These are phyloP conservation scores for Staphylotrichum tortipilum DNA, from an alignment of 495 filamentous ascomycete species.

Conservation along the genomic window DNA sequence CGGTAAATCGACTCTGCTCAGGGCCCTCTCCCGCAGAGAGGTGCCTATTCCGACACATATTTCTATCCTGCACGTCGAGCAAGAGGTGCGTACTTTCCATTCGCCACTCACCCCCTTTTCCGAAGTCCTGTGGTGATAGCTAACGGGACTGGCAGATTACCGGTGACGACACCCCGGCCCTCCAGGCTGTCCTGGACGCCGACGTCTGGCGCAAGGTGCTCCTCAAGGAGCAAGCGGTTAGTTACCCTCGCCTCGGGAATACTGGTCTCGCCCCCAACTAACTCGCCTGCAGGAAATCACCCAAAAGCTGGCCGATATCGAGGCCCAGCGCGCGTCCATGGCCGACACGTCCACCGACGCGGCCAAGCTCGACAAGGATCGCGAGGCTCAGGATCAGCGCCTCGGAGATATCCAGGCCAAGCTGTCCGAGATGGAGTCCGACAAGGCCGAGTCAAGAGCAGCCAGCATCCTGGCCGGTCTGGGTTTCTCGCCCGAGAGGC, in stretches of 20 bases:
- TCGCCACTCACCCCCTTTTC: too few species aligned
- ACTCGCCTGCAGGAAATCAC: conserved; percentile 61
- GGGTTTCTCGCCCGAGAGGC: conserved; percentile 88
- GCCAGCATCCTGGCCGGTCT: conserved; percentile 95
- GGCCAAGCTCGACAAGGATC: conserved; percentile 69
- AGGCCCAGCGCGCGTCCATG: conserved; percentile 66
- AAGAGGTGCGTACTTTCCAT: conserved; percentile 79
- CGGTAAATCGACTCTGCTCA: conserved; percentile 90
- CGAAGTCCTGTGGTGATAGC: too few species aligned
- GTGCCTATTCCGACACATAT: conserved; percentile 92
- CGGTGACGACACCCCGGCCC: conserved; percentile 88
- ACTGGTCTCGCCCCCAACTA: too few species aligned
- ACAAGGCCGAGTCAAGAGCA: conserved; percentile 91
- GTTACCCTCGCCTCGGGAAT: too few species aligned
- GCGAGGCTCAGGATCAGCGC: conserved; percentile 82
- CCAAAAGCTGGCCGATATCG: conserved; percentile 66
- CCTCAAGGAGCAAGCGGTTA: conserved; percentile 76
- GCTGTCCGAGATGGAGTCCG: conserved; percentile 96
- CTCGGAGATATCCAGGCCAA: conserved; percentile 86
- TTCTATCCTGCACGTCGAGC: conserved; percentile 96
- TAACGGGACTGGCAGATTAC: conserved; percentile 68
- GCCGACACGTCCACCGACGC: conserved; percentile 85
- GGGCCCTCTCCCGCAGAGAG: conserved; percentile 88
- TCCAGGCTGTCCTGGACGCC: conserved; percentile 94
- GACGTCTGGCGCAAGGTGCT: conserved; percentile 98